Conservation (phyloP, 306 rosid species). For the Rosa rugosa region DNA sequence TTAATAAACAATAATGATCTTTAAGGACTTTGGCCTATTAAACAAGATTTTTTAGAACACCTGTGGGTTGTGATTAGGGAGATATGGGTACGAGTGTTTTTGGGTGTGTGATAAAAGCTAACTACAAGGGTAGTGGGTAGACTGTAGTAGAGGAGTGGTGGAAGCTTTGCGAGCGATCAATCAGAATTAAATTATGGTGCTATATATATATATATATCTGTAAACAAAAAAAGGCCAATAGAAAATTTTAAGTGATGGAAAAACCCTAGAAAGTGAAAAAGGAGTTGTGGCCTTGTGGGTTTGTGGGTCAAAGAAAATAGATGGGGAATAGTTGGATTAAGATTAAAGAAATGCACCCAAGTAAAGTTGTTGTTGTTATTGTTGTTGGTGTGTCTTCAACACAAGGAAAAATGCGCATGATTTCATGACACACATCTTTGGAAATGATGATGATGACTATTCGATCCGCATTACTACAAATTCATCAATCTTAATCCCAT, state of each 20-base stretch:
- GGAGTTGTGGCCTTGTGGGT: conserved; percentile 29
- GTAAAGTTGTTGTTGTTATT: background rate
- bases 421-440: background rate
- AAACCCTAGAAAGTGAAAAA: conserved; percentile 41
- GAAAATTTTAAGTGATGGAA: conserved; percentile 21
- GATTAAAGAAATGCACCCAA: conserved; percentile 48
- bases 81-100: conserved; percentile 28
- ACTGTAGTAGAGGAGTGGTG: conserved; percentile 39
- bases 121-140: conserved; percentile 41
- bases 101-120: conserved; percentile 36
- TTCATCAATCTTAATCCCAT: conserved; percentile 14
- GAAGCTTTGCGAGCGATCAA: conserved; percentile 23
- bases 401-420: conserved; percentile 37
- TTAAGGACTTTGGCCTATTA: background rate
- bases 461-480: conserved; percentile 3
- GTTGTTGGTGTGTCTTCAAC: conserved; percentile 49
- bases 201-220: background rate
- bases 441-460: conserved; percentile 31
- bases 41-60: conserved; percentile 7
- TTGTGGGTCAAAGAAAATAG: conserved; percentile 51
- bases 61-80: conserved; percentile 40
- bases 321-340: conserved; percentile 36
- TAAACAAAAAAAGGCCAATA: conserved; percentile 22
- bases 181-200: background rate
- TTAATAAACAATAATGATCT: background rate